Base-by-base conservation (phyloP, 2,329 filamentous ascomycete species). In the Penicillium sp. region DNA sequence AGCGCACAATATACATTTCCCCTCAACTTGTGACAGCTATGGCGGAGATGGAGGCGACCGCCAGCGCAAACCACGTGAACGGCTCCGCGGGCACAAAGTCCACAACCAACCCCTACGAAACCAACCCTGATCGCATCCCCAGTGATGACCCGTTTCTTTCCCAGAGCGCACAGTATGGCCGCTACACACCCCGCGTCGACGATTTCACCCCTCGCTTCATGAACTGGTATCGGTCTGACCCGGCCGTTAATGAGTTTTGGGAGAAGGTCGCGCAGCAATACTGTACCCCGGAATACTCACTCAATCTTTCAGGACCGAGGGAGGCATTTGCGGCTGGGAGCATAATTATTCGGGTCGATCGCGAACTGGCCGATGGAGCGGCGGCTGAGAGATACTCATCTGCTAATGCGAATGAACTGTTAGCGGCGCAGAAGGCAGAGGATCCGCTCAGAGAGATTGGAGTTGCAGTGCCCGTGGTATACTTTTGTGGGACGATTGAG, bases 401-500 rank as follows among this genome's bases (percentile, higher is more conserved):
- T 29, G 57, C 65, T 29, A 75, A 76, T 61, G 68, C 65, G 37
- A 76, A 76, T 56, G 73, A 75, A 53, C 48, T 70, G 25, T 65
- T 59, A 23, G 68, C 74, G 4, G 66, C 72, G 27, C 69, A 62
- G 31, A 69, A 73, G 46, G 72, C 66, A 12, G 66, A 72, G 51
- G 65, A 70, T 29, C 50, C 60, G 2, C 65, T 76, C 13, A 67
- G 61, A 44, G 66, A 68, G 29, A 52, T 75, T 21, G 66, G 64
- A 1, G 64, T 74, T 38, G 57, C 66, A 6, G 64, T 75, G 10
- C 74, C 74, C 1, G 58, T 69, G 41, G 66, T 72, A 57, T 66
- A 70, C 48, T 74, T 74, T n/a, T 72, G 65, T 50, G 70, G 72
- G 15, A 70, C 62, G 32, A 63, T 76, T 42, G 68, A 72, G 27